Evolutionary conservation across 2,329 filamentous ascomycete genomes (phyloP).

Genomic region (Fusarium lyarnte): DNA sequence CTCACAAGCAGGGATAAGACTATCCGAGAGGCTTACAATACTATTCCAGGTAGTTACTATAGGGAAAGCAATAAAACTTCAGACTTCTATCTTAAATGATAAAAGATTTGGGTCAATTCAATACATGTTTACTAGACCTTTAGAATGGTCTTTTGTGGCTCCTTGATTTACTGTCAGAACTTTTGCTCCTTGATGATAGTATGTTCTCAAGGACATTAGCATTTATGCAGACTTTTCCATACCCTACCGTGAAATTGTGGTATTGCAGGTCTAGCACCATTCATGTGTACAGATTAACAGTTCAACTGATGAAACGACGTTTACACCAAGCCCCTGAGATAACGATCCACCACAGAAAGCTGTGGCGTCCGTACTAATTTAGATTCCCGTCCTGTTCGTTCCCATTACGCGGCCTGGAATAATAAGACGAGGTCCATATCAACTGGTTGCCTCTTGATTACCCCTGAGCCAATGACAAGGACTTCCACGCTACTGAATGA

Average conservation of each 20-base stretch:
- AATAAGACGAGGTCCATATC: not conserved
- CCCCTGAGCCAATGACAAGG: constrained; percentile 5
- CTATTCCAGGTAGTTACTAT: not conserved
- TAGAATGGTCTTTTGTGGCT: not conserved
- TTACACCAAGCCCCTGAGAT: not conserved
- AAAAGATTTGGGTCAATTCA: not conserved
- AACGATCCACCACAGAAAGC: not conserved
- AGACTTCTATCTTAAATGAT: not conserved
- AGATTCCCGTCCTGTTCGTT: constrained; percentile 1
- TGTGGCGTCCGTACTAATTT: constrained; percentile 6
- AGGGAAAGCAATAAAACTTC: not conserved
- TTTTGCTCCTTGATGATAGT: not conserved
- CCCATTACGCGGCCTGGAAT: constrained; percentile 12
- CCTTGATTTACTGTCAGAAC: not conserved
- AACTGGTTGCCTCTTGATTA: constrained; percentile 25
- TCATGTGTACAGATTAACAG: not conserved
- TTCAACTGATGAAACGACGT: not conserved
- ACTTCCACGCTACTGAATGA: not conserved
- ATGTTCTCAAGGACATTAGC: not conserved
- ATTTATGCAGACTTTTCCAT: not conserved
- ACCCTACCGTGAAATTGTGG: not conserved
- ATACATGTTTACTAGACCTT: not conserved
- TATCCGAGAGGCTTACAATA: not conserved
- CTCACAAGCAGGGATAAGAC: not conserved
- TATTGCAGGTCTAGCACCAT: not conserved